These are phyloP conservation scores for Microascus cirrosus DNA, from an alignment of 2,329 filamentous ascomycete genomes.

Conservation along the genomic window DNA sequence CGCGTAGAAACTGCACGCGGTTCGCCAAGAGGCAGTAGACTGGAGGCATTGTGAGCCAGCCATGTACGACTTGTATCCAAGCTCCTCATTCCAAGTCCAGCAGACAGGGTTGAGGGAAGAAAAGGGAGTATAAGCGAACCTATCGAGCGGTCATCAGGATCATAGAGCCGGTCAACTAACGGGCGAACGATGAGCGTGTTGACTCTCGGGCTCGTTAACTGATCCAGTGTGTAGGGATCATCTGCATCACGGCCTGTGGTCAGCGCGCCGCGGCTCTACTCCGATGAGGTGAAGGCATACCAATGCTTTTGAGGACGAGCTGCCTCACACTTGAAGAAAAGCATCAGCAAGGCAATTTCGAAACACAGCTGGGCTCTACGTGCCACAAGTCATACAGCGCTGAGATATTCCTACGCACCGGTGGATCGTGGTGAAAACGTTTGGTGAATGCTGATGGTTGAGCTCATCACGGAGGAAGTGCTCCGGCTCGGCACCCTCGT, in stretches of 20 bases:
- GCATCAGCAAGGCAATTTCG: not conserved
- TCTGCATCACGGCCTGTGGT: slow-evolving; percentile 27
- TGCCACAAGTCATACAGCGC: not conserved
- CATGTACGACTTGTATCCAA: not conserved
- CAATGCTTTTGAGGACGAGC: not conserved
- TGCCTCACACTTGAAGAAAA: not conserved
- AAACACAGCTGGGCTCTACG: not conserved
- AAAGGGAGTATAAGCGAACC: slow-evolving; percentile 24
- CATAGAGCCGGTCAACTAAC: slow-evolving; percentile 73
- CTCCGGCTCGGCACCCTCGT: not conserved
- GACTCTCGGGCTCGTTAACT: slow-evolving; percentile 70
- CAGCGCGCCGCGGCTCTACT: not conserved
- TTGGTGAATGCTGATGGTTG: not conserved
- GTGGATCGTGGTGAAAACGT: not conserved
- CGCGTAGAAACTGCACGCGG: slow-evolving; percentile 64
- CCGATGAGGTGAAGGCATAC: not conserved
- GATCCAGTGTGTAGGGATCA: slow-evolving; percentile 17
- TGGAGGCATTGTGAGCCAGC: slow-evolving; percentile 14
- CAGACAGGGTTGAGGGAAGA: not conserved
- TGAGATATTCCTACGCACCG: not conserved
- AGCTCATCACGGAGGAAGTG: not conserved
- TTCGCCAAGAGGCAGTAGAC: slow-evolving; percentile 81
- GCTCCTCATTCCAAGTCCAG: not conserved
- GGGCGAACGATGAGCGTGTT: slow-evolving; percentile 71
- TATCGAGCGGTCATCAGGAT: slow-evolving; percentile 68